phyloP scores from a whole-genome alignment of 140 eudicot species.

The Anethum foeniculum region DNA sequence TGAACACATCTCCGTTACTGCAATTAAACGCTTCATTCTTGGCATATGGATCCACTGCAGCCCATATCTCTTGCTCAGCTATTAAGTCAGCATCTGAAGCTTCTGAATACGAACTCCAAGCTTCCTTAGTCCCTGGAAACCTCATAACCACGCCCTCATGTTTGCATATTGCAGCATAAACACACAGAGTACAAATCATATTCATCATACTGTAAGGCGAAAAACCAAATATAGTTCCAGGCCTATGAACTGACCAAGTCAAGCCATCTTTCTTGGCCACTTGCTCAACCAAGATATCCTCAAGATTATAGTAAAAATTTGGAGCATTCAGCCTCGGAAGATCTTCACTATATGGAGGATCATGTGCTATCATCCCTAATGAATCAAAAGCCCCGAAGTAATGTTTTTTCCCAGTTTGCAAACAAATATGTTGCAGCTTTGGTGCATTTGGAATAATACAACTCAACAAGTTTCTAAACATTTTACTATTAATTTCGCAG shows the following conservation, averaged over 20 bases:
- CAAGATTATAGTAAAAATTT: conserved; percentile 54
- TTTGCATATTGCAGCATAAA: conserved; percentile 65
- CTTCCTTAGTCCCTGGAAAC: no score
- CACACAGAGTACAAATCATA: conserved; percentile 54
- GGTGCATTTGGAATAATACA: conserved; percentile 57
- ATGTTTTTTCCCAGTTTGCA: conserved; percentile 79
- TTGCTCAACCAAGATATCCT: conserved; percentile 46
- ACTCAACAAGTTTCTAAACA: conserved; percentile 55
- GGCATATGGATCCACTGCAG: no score
- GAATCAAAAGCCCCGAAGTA: conserved; percentile 54
- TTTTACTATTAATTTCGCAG: conserved; percentile 57
- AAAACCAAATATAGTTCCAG: conserved; percentile 68
- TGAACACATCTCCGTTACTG: no score
- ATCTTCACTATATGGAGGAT: conserved; percentile 68
- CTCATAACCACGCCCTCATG: conserved; percentile 27
- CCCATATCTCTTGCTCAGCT: no score
- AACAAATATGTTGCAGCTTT: conserved; percentile 29
- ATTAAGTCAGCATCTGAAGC: no score
- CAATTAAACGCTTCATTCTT: no score
- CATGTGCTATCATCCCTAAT: conserved; percentile 35
- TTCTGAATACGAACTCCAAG: no score
- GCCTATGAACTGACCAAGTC: conserved; percentile 19
- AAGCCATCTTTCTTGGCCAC: conserved; percentile 44
- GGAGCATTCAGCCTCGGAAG: conserved; percentile 46
- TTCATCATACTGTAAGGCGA: conserved; percentile 23